Base-by-base conservation (phyloP, 2,329 filamentous ascomycete genomes). In the Reticulascus tulasneorum region DNA sequence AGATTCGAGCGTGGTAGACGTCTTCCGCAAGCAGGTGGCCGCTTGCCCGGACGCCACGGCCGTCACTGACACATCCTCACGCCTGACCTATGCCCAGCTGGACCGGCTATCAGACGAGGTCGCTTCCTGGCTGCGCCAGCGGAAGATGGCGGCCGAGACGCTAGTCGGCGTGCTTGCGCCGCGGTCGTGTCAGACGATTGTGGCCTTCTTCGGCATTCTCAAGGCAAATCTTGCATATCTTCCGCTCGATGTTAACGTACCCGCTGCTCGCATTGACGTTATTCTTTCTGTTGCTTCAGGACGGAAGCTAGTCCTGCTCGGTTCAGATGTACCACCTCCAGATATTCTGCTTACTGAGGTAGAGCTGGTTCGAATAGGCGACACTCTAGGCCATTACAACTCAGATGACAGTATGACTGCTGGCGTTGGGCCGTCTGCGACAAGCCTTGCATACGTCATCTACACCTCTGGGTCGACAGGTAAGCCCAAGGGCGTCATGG, bases 141-240 rank as follows among this genome's bases (percentile, higher is more conserved):
- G n/a, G n/a, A n/a, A n/a, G n/a, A n/a, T n/a, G n/a, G n/a, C n/a
- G n/a, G n/a, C n/a, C n/a, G 48, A 47, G 12, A 40, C 40, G 1
- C 29, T 52, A 11, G 34, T 53, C 4, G 37, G 37, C 3, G 48
- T 52, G 4, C 26, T 45, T 7, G 38, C 49, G 5, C 11, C 9
- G 2, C 34, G 51, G 0, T 52, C 50, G 1, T 55, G 53, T 17
- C 21, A 51, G n/a, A 44, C 51, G 0, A 33, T 54, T 7, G 31
- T 45, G 11, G 44, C 48, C 2, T 45, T 54, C 9, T 10, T 51
- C 0, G 49, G 50, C 13, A 46, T 54, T 27, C 34, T 54, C 7
- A 53, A 52, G 28, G 50, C 51, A 8, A 44, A 45, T 21, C 11
- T 50, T 17, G 51, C 51, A 3, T 54, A 54, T 25, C 22, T 54